Base-by-base conservation (phyloP, 2,329 filamentous ascomycete species). In the Colletotrichum tropicale region DNA sequence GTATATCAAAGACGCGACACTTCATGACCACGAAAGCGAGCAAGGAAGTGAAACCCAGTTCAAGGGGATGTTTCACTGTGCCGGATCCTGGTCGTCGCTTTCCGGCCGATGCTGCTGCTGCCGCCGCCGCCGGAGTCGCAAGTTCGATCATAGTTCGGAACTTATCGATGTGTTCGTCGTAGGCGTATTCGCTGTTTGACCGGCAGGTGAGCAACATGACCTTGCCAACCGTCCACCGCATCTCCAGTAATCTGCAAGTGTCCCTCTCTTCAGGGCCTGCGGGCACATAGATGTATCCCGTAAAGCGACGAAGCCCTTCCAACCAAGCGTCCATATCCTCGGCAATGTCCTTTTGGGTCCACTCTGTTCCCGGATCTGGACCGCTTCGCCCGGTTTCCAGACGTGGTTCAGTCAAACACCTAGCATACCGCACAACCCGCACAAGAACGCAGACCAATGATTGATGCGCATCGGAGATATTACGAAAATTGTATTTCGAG, bases 111-210 rank as follows among this genome's bases (percentile, higher is more conserved):
- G 28, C n/a, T 13, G n/a, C 8, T 16, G 56, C 18, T 32, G 16
- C 18, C 8, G 58, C 3, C 0, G 52, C 26, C 1, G 26, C 34
- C 5, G 67, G 10, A 4, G 21, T 15, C 15, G 71, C 28, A 4
- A 71, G 21, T 9, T 52, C 36, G 12, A 71, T 8, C 1, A 66
- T 48, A 5, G 36, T 10, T 12, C 72, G 67, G 28, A 86, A 86
- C 1, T 78, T 76, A 1, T 79, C 70, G 16, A 82, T 60, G 56
- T 81, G 75, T 4, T 66, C 62, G 66, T 88, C 86, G 34, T 83
- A 87, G 1, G 75, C 79, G 52, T 5, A 15, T 30, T 61, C 72
- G 30, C 15, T 24, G 0, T 28, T 16, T 13, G 34, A 24, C n/a
- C 16, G 9, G 28, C 12, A 15, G 2, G 8, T 8, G 8, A 13